Evolutionary conservation across 495 filamentous ascomycete genomes (phyloP).

Genomic region (Neurospora cerealis): DNA sequence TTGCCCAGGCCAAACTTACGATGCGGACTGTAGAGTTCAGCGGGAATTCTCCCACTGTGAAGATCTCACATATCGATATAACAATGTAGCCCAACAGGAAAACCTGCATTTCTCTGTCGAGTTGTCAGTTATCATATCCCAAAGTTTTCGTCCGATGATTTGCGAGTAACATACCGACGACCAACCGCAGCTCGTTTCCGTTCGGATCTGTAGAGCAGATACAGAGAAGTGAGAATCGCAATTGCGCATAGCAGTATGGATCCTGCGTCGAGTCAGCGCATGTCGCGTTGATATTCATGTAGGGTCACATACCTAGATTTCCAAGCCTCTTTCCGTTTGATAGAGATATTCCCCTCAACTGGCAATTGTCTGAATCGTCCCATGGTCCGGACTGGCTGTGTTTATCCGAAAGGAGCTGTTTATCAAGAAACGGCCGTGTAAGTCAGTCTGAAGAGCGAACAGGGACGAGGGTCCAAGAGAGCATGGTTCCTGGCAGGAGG

Average conservation of each 20-base stretch:
- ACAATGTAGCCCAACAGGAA: slow-evolving; percentile 84
- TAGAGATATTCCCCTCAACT: slow-evolving; percentile 62
- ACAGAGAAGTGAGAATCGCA: slow-evolving; percentile 55
- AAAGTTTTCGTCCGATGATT: neutral
- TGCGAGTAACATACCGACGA: slow-evolving; percentile 53
- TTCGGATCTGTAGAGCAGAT: slow-evolving; percentile 73
- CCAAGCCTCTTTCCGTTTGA: slow-evolving; percentile 53
- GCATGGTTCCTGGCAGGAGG: neutral
- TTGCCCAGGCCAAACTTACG: slow-evolving; percentile 39
- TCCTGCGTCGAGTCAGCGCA: slow-evolving; percentile 41
- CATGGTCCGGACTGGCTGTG: slow-evolving; percentile 42
- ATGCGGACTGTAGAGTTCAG: slow-evolving; percentile 54
- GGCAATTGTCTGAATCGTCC: slow-evolving; percentile 42
- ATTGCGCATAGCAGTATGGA: slow-evolving; percentile 78
- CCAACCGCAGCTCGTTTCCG: slow-evolving; percentile 91
- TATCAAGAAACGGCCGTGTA: slow-evolving; percentile 7
- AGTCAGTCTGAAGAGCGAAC: slow-evolving; percentile 8
- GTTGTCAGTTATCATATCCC: slow-evolving; percentile 13
- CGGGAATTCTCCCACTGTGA: slow-evolving; percentile 84
- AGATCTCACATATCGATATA: slow-evolving; percentile 90
- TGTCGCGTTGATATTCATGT: slow-evolving; percentile 2
- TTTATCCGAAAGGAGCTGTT: slow-evolving; percentile 33
- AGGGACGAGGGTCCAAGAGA: neutral
- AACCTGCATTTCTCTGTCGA: slow-evolving; percentile 82
- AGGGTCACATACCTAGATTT: slow-evolving; percentile 66